Evolutionary conservation across 2,329 filamentous ascomycete genomes (phyloP).

Genomic region (Calonectria pauciramosa): DNA sequence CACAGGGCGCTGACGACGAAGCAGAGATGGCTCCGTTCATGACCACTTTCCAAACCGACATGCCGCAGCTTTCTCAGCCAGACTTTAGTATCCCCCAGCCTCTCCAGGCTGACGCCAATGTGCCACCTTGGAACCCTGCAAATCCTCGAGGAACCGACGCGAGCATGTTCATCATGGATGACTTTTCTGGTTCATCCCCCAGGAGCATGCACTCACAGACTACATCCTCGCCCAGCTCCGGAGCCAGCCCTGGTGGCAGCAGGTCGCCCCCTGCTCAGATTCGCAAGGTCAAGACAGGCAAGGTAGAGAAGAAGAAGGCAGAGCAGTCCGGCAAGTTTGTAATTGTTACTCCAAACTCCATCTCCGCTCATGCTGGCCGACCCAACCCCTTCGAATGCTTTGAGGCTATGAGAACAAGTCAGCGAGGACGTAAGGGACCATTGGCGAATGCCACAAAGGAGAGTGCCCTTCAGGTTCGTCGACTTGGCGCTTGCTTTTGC

Average conservation of each 20-base stretch:
- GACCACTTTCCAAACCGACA: conserved; percentile 48
- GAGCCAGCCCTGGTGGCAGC: conserved; percentile 37
- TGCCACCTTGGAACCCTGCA: conserved; percentile 59
- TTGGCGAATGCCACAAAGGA: conserved; percentile 68
- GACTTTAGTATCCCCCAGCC: conserved; percentile 56
- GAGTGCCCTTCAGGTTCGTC: conserved; percentile 67
- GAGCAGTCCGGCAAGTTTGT: conserved; percentile 63
- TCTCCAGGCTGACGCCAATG: conserved; percentile 53
- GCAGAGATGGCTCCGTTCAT: conserved; percentile 50
- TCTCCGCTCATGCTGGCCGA: conserved; percentile 64
- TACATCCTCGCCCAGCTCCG: conserved; percentile 46
- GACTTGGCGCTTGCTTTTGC: conserved; percentile 70
- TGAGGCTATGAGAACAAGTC: conserved; percentile 65
- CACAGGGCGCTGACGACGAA: conserved; percentile 38
- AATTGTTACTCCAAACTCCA: conserved; percentile 68
- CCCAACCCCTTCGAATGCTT: conserved; percentile 69
- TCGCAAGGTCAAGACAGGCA: conserved; percentile 59
- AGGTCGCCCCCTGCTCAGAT: conserved; percentile 52
- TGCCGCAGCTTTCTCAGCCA: conserved; percentile 48
- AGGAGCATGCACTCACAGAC: conserved; percentile 48
- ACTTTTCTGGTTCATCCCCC: conserved; percentile 54
- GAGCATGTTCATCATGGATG: conserved; percentile 55
- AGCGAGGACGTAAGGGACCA: conserved; percentile 69
- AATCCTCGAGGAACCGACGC: conserved; percentile 49
- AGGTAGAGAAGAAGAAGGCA: conserved; percentile 62